A percentile compares a stretch with the other conserved stretches of the same genome.
These are phyloP conservation scores for Ceratobasidium sp. DNA, from an alignment of 1,284 basidiomycete species.

Conservation along the genomic window DNA sequence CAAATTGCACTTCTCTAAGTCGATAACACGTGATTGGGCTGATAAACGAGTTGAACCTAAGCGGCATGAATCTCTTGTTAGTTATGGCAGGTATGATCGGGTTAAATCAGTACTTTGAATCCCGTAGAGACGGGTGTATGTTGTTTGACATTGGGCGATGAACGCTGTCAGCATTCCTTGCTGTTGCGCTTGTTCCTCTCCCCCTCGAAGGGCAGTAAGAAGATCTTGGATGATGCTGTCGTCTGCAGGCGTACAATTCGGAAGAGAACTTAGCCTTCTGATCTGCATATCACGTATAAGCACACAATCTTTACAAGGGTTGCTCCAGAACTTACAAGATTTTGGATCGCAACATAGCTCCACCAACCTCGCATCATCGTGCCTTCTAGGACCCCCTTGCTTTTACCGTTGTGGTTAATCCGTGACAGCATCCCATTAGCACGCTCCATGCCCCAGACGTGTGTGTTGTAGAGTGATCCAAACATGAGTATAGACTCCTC, in stretches of 20 bases:
- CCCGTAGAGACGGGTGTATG: constrained; percentile 1
- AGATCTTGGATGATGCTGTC: constrained; percentile 2
- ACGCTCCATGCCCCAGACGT: constrained; percentile 33
- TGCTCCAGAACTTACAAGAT: constrained; percentile 17
- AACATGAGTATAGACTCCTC: constrained; percentile 19
- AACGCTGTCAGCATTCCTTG: constrained; percentile 11
- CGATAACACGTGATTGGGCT: neutral
- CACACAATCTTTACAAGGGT: too few relatives aligned
- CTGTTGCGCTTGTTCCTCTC: constrained; percentile 23
- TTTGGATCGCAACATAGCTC: neutral
- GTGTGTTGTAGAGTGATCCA: constrained; percentile 18
- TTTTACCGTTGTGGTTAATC: constrained; percentile 17
- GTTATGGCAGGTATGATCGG: too few relatives aligned
- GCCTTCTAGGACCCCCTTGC: constrained; percentile 6
- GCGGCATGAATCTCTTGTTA: too few relatives aligned
- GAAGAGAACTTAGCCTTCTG: too few relatives aligned
- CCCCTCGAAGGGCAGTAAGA: neutral
- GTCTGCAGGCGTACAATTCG: constrained; percentile 15
- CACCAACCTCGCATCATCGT: constrained; percentile 32
- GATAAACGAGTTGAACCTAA: constrained; percentile 16
- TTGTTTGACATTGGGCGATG: constrained; percentile 24
- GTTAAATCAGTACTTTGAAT: constrained; percentile 10
- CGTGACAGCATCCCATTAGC: constrained; percentile 7
- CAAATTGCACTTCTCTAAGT: neutral
- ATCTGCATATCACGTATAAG: too few relatives aligned